Conservation (phyloP, 805 yeast species). For the Yarrowia phangngaensis region DNA sequence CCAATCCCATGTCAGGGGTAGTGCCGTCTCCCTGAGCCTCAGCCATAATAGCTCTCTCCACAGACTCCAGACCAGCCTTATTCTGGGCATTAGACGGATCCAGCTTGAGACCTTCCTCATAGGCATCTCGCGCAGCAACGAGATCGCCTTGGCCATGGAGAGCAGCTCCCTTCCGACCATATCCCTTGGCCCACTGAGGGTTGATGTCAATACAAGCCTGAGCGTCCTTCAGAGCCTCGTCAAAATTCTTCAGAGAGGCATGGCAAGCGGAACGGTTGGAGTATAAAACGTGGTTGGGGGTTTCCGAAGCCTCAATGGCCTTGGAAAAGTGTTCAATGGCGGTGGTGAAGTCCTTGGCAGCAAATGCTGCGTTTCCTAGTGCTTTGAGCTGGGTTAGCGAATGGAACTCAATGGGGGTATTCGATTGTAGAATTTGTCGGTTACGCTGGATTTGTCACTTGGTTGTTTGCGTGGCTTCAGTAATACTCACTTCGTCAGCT, state of each 20-base stretch:
- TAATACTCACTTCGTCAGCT: slow-evolving; percentile 26
- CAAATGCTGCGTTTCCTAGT: slow-evolving; percentile 89
- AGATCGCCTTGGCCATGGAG: slow-evolving; percentile 77
- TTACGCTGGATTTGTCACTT: too few relatives aligned
- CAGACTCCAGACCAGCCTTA: slow-evolving; percentile 69
- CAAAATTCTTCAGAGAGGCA: slow-evolving; percentile 72
- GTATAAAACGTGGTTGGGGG: slow-evolving; percentile 86
- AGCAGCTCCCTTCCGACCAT: slow-evolving; percentile 91
- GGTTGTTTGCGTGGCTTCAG: background rate
- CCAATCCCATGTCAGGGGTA: slow-evolving; percentile 70
- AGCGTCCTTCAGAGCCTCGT: slow-evolving; percentile 79
- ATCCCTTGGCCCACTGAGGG: slow-evolving; percentile 92
- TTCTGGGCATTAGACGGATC: slow-evolving; percentile 86
- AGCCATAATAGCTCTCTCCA: slow-evolving; percentile 55
- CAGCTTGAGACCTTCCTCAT: slow-evolving; percentile 72
- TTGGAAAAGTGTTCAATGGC: slow-evolving; percentile 79
- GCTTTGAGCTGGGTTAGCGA: slow-evolving; percentile 53
- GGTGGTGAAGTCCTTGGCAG: slow-evolving; percentile 73
- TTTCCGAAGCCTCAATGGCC: slow-evolving; percentile 77
- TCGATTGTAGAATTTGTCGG: background rate
- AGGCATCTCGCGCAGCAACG: slow-evolving; percentile 67
- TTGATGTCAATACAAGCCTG: slow-evolving; percentile 74
- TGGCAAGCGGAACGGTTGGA: slow-evolving; percentile 93
- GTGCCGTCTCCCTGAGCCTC: slow-evolving; percentile 45
- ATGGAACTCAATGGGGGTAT: background rate